Percentiles rank a stretch among this genome's conserved stretches.
These are phyloP conservation scores for Aspergillus conjunctus DNA, from an alignment of 495 filamentous ascomycete species.

Conservation along the genomic window DNA sequence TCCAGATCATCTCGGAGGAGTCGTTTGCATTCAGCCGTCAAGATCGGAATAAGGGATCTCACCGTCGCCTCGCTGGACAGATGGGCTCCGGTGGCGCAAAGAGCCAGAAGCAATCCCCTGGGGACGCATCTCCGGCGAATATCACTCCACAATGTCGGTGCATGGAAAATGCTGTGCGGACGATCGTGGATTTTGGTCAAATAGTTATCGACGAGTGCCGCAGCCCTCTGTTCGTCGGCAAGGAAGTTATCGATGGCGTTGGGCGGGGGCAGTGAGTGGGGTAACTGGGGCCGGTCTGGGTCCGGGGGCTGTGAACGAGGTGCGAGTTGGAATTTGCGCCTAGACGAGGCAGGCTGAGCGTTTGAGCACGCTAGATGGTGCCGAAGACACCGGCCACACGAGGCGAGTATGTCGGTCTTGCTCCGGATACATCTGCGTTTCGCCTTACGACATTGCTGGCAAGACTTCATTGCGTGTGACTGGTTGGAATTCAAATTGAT, in stretches of 20 bases:
- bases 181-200: constrained; percentile 12
- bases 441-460: background rate
- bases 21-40: constrained; percentile 1
- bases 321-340: background rate
- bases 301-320: background rate
- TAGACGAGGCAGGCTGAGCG: background rate
- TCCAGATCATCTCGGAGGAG: background rate
- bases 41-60: background rate
- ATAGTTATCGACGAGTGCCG: constrained; percentile 6
- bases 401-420: background rate
- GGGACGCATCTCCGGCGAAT: background rate
- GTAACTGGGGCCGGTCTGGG: background rate
- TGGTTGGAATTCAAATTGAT: too few relatives aligned
- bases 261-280: background rate
- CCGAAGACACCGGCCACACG: background rate
- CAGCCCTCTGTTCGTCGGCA: background rate
- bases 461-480: background rate
- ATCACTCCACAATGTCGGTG: background rate
- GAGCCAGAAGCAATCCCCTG: background rate
- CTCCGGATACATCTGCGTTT: background rate
- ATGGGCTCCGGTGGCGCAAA: background rate
- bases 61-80: background rate
- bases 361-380: background rate
- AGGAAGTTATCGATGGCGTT: background rate
- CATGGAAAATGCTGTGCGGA: constrained; percentile 13